Conservation (phyloP, 176 grass and related monocot genomes). For the Triticum urartu region DNA sequence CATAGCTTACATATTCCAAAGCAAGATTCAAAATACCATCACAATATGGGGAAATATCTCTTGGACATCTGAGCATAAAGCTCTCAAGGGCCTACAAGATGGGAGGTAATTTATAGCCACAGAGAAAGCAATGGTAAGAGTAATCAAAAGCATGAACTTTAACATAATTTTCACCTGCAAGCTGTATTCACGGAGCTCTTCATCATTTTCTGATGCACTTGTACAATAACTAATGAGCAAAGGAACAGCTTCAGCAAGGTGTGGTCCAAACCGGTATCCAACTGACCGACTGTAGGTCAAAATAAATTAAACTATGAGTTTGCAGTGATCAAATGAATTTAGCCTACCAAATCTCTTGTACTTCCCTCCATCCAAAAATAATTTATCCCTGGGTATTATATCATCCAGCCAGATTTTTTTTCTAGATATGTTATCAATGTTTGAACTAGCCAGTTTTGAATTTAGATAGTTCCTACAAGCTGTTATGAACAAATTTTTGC, state of each 20-base stretch:
- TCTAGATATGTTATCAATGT: neutral
- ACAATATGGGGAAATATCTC: slow-evolving; percentile 91
- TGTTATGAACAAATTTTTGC: neutral
- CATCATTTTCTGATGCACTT: slow-evolving; percentile 92
- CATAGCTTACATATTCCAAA: slow-evolving; percentile 96
- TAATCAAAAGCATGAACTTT: neutral
- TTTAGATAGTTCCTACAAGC: neutral
- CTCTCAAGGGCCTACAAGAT: slow-evolving; percentile 86
- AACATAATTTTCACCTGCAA: slow-evolving; percentile 63
- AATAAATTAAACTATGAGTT: neutral
- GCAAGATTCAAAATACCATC: slow-evolving; percentile 81
- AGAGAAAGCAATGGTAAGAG: slow-evolving; percentile 11
- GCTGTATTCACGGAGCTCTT: slow-evolving; percentile 96
- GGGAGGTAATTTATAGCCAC: neutral
- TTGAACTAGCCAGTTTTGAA: slow-evolving; percentile 8
- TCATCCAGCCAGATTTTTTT: neutral
- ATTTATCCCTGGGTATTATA: neutral
- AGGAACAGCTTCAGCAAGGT: slow-evolving; percentile 86
- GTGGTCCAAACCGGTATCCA: slow-evolving; percentile 96
- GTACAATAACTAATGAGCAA: slow-evolving; percentile 93
- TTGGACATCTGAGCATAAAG: slow-evolving; percentile 91
- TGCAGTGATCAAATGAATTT: neutral
- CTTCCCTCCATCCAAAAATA: neutral
- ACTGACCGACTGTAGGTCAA: slow-evolving; percentile 73
- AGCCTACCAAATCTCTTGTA: neutral